Evolutionary conservation across 2,329 filamentous ascomycete genomes (phyloP).

Genomic region (Colletotrichum cereale): DNA sequence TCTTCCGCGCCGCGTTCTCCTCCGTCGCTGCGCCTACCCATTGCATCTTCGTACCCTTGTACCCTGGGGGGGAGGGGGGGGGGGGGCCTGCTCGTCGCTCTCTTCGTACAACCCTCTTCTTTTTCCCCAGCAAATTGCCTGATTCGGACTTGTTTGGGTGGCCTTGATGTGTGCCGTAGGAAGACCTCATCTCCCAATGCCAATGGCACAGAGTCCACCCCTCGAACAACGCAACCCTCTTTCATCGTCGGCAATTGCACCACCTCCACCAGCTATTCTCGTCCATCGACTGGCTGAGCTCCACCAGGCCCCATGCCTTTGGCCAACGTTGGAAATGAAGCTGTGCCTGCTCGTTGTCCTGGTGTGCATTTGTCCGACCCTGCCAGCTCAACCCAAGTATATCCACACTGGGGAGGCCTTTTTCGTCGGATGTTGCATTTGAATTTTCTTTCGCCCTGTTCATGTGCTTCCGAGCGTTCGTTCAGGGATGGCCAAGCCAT

Average conservation of each 20-base stretch:
- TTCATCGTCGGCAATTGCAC: background rate
- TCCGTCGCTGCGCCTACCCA: background rate
- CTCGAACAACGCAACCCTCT: background rate
- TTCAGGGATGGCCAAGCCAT: background rate
- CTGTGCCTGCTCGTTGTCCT: background rate
- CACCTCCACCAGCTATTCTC: background rate
- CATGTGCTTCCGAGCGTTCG: background rate
- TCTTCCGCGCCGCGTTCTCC: background rate
- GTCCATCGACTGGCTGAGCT: background rate
- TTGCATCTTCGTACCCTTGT: background rate
- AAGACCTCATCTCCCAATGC: background rate
- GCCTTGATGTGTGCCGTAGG: background rate
- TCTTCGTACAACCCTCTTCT: background rate
- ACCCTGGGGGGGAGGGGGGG: no score
- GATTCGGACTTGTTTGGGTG: background rate
- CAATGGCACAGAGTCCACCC: background rate
- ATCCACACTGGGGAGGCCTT: background rate
- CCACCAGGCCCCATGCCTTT: background rate
- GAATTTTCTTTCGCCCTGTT: background rate
- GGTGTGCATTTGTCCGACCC: background rate
- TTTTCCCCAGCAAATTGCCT: constrained; percentile 7
- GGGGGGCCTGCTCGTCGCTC: background rate
- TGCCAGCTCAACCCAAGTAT: background rate
- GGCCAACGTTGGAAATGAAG: background rate
- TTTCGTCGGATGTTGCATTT: background rate